A percentile compares a stretch with the other conserved stretches of the same genome.
Conservation (phyloP, 768 basidiomycete species). For the Cyathus striatus region DNA sequence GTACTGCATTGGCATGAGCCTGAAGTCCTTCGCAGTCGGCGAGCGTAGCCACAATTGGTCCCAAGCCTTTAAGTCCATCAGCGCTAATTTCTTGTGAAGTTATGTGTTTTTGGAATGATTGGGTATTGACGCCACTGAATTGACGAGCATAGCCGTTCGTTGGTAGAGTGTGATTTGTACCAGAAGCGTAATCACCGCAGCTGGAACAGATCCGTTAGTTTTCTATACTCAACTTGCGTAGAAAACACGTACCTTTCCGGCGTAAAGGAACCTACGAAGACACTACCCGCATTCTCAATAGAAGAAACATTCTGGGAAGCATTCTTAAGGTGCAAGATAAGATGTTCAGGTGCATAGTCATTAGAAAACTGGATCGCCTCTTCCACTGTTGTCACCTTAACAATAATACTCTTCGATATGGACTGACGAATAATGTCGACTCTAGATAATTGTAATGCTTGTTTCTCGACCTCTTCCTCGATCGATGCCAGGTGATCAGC, state of each 20-base stretch:
- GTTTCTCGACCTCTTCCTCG: constrained; percentile 79
- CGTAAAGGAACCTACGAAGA: constrained; percentile 92
- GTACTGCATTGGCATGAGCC: constrained; percentile 95
- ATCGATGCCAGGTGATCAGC: constrained; percentile 61
- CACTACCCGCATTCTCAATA: constrained; percentile 91
- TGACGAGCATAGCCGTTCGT: constrained; percentile 96
- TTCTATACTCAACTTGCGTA: neutral
- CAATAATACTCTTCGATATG: constrained; percentile 86
- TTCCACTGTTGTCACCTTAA: constrained; percentile 58
- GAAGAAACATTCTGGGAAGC: constrained; percentile 57
- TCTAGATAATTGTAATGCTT: constrained; percentile 82
- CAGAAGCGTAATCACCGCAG: constrained; percentile 98
- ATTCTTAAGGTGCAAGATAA: constrained; percentile 83
- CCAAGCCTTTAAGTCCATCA: constrained; percentile 70
- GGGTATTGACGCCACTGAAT: constrained; percentile 96
- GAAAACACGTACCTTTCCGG: constrained; percentile 75
- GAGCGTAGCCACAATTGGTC: constrained; percentile 82
- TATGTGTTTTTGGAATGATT: constrained; percentile 98
- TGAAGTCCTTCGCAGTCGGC: constrained; percentile 94
- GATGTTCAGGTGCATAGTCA: constrained; percentile 97
- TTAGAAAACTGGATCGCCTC: constrained; percentile 90
- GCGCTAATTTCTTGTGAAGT: constrained; percentile 91
- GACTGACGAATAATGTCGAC: constrained; percentile 90
- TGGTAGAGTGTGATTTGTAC: constrained; percentile 97
- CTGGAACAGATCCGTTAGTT: constrained; percentile 32